Percentiles rank a stretch among this genome's conserved stretches.
These are phyloP conservation scores for Anastatica hierochuntica DNA, from an alignment of 345 rosid species.

Conservation along the genomic window DNA sequence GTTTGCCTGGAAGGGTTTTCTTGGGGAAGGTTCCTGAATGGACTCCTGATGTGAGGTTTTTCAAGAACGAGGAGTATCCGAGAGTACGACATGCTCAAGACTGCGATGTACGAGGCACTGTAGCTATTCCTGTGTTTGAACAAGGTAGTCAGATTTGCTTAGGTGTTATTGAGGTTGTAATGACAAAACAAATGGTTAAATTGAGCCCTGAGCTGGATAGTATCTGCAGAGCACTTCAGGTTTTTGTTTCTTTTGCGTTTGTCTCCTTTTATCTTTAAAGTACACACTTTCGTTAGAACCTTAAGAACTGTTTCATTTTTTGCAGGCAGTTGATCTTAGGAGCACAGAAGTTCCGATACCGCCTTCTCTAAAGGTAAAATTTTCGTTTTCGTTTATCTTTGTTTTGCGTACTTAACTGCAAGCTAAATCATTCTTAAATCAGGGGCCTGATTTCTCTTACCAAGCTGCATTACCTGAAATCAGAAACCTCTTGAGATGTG, in stretches of 20 bases:
- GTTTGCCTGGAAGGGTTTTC: constrained; percentile 85
- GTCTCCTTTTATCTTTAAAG: neutral
- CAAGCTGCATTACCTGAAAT: constrained; percentile 77
- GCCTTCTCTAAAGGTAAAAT: constrained; percentile 43
- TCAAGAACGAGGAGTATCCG: constrained; percentile 72
- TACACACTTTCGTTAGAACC: neutral
- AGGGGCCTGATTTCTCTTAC: constrained; percentile 44
- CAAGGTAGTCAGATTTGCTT: constrained; percentile 73
- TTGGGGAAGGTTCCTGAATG: constrained; percentile 81
- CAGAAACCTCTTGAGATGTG: constrained; percentile 57
- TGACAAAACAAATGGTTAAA: constrained; percentile 54
- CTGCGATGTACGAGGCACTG: constrained; percentile 67
- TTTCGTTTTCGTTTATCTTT: neutral
- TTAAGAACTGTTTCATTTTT: neutral
- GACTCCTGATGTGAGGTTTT: constrained; percentile 92
- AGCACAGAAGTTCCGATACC: constrained; percentile 43
- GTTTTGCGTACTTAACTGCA: neutral
- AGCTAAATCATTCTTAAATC: constrained; percentile 13
- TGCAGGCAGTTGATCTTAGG: constrained; percentile 86
- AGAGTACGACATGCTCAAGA: constrained; percentile 67
- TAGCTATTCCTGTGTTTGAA: constrained; percentile 91
- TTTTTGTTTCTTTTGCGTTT: constrained; percentile 19
- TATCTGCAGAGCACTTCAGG: constrained; percentile 91
- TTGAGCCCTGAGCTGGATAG: constrained; percentile 65
- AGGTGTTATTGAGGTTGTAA: constrained; percentile 91